Conservation (phyloP, 208 protist species). For the Acanthamoeba culbertsoni region DNA sequence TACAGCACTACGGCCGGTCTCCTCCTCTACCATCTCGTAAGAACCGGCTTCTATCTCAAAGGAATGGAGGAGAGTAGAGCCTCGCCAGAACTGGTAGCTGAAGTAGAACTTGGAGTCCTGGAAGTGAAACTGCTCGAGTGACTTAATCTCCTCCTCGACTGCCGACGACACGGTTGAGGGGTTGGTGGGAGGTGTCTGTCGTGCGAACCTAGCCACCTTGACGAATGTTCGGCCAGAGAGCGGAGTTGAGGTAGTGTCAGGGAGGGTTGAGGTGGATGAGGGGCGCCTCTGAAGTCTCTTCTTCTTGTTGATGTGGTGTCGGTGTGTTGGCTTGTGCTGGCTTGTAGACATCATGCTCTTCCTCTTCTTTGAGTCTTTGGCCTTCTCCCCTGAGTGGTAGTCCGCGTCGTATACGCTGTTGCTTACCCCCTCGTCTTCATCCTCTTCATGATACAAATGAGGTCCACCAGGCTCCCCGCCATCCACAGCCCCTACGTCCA, state of each 20-base stretch:
- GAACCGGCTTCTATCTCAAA: neutral
- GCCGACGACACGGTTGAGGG: too few relatives aligned
- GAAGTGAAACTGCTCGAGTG: constrained; percentile 6
- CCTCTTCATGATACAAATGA: too few relatives aligned
- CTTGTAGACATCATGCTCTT: too few relatives aligned
- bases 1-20: neutral
- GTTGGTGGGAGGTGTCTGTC: too few relatives aligned
- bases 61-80: neutral
- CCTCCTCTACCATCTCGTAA: neutral
- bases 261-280: neutral
- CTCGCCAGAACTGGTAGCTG: constrained; percentile 40
- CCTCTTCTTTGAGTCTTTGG: too few relatives aligned
- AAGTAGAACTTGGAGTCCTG: neutral
- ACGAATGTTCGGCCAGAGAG: neutral
- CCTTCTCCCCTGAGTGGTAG: too few relatives aligned
- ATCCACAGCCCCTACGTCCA: neutral
- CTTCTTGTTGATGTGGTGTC: neutral
- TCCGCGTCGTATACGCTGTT: too few relatives aligned
- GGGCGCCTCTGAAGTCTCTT: neutral
- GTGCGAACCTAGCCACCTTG: neutral
- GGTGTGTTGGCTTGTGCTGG: neutral
- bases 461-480: neutral
- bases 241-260: neutral
- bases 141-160: neutral
- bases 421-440: too few relatives aligned